Evolutionary conservation across 345 rosid species (phyloP).

Genomic region (Syzygium jambos): DNA sequence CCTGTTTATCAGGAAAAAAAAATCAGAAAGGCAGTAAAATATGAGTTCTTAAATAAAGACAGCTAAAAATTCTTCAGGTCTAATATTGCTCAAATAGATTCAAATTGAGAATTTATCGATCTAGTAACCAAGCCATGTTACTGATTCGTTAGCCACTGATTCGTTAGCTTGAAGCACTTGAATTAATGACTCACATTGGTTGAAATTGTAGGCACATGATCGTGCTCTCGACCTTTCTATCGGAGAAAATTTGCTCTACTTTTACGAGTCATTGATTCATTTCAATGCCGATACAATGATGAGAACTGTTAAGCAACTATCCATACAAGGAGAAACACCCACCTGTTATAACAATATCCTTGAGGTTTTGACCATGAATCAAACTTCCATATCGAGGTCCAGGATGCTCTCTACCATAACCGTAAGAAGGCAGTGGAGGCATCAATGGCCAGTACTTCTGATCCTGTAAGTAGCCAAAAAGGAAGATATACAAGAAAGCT

Average conservation of each 20-base stretch:
- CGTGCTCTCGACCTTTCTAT: neutral
- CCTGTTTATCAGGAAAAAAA: constrained; percentile 31
- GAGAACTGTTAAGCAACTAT: neutral
- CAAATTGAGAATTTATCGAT: neutral
- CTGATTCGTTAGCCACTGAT: neutral
- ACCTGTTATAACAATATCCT: constrained; percentile 57
- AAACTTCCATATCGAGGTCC: constrained; percentile 66
- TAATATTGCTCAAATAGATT: neutral
- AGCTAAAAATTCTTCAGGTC: neutral
- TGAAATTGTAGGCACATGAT: neutral
- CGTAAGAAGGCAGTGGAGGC: constrained; percentile 63
- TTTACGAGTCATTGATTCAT: neutral
- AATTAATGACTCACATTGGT: neutral
- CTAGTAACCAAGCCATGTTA: neutral
- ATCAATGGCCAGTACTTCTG: constrained; percentile 50
- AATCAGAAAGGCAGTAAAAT: neutral
- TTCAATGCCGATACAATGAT: neutral
- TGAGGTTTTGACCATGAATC: constrained; percentile 60
- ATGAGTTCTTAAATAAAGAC: neutral
- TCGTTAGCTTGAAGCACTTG: neutral
- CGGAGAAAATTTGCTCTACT: neutral
- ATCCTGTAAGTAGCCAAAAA: constrained; percentile 23
- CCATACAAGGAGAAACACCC: neutral
- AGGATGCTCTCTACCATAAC: constrained; percentile 56
- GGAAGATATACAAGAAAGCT: neutral